Conservation (phyloP, 2,329 filamentous ascomycete genomes). For the Ascochyta lentis region DNA sequence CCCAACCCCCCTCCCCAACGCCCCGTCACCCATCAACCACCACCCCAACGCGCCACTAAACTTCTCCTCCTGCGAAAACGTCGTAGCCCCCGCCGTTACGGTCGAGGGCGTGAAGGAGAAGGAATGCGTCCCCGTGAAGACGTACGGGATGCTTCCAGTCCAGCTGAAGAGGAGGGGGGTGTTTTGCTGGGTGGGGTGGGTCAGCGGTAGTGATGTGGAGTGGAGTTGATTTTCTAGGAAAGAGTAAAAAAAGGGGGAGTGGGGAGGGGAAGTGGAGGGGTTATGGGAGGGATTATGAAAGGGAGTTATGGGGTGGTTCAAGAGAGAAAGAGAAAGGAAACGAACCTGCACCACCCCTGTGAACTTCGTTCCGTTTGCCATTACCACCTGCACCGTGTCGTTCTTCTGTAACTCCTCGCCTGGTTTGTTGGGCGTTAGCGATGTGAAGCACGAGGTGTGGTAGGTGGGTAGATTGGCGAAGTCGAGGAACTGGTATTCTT, state of each 20-base stretch:
- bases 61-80: constrained; percentile 27
- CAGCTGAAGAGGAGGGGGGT: constrained; percentile 18
- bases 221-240: too few relatives aligned
- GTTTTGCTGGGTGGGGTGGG: constrained; percentile 14
- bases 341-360: constrained; percentile 6
- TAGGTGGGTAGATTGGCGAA: background rate
- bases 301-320: too few relatives aligned
- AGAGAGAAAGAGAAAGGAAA: background rate
- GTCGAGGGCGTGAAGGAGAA: constrained; percentile 26
- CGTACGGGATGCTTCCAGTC: constrained; percentile 19
- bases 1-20: constrained; percentile 12
- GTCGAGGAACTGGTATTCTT: constrained; percentile 3
- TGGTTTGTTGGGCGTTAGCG: background rate
- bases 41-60: constrained; percentile 26
- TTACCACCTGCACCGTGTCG: background rate
- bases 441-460: background rate
- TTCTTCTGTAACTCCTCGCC: background rate
- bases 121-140: constrained; percentile 27
- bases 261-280: too few relatives aligned
- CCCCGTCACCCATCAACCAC: background rate
- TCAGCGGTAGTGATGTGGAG: too few relatives aligned
- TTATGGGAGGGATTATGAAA: too few relatives aligned
- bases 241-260: too few relatives aligned
- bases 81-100: constrained; percentile 15
- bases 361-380: background rate